These are phyloP conservation scores for Lyophyllum semitale DNA, from an alignment of 768 basidiomycete species.

Conservation along the genomic window DNA sequence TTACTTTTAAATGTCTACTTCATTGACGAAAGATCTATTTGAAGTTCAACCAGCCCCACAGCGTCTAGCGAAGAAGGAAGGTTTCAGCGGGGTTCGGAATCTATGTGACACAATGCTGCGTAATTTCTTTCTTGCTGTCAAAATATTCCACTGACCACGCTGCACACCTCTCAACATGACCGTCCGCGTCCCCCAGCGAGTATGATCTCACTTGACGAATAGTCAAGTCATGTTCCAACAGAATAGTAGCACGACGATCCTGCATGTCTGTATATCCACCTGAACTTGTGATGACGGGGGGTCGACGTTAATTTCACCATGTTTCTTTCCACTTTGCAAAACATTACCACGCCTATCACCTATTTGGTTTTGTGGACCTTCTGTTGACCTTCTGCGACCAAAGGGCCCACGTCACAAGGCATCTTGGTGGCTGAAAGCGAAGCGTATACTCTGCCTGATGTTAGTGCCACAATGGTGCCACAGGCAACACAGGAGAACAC, in stretches of 20 bases:
- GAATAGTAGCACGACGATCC: slow-evolving; percentile 20
- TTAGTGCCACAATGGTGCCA: too few species aligned
- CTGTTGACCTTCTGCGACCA: slow-evolving; percentile 33
- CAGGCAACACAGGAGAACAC: too few species aligned
- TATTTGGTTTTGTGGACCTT: neutral
- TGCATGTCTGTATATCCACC: neutral
- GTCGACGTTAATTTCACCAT: slow-evolving; percentile 23
- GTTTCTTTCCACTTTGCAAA: slow-evolving; percentile 31
- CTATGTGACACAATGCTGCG: neutral
- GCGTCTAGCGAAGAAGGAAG: too few species aligned
- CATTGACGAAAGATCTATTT: too few species aligned
- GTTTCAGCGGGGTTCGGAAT: too few species aligned
- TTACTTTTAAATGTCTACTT: too few species aligned
- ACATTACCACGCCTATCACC: slow-evolving; percentile 33
- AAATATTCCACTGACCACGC: slow-evolving; percentile 29
- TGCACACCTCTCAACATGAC: slow-evolving; percentile 32
- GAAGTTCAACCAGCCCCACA: too few species aligned
- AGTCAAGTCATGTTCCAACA: slow-evolving; percentile 34
- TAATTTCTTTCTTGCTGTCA: neutral
- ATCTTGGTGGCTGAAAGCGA: slow-evolving; percentile 29
- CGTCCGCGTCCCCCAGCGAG: slow-evolving; percentile 25
- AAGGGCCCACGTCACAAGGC: slow-evolving; percentile 26
- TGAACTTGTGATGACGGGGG: slow-evolving; percentile 8
- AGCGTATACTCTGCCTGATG: slow-evolving; percentile 29
- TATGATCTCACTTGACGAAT: neutral